Percentiles rank a stretch among this genome's conserved stretches.
Evolutionary conservation across 1,284 basidiomycete genomes (phyloP).

Genomic region (Malassezia nana): DNA sequence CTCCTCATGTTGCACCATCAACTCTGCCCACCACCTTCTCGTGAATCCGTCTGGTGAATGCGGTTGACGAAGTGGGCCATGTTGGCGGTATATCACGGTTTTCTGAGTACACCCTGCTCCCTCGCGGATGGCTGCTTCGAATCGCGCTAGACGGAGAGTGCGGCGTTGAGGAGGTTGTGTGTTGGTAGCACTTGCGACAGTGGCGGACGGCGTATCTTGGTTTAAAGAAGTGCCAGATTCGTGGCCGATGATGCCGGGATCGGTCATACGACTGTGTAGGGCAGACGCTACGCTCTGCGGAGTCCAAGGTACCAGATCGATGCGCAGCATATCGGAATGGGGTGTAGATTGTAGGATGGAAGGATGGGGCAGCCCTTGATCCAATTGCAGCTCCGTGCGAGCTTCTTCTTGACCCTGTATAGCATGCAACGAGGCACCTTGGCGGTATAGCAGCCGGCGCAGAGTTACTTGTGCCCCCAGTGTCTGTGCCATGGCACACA

Average conservation of each 20-base stretch:
- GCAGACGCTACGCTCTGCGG: neutral
- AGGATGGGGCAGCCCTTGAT: neutral
- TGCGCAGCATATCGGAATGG: neutral
- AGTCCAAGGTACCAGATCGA: neutral
- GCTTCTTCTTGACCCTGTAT: neutral
- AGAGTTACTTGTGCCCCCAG: conserved; percentile 21
- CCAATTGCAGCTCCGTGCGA: neutral
- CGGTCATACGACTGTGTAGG: neutral
- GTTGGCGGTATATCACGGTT: neutral
- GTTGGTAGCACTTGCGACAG: neutral
- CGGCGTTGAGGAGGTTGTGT: neutral
- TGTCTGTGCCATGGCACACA: conserved; percentile 33
- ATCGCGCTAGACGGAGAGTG: conserved; percentile 4
- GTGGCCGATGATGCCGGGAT: neutral
- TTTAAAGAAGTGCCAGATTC: neutral
- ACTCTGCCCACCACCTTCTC: neutral
- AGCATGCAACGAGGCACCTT: neutral
- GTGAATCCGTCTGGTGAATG: neutral
- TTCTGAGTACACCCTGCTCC: neutral
- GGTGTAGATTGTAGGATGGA: neutral
- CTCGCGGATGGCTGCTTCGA: conserved; percentile 8
- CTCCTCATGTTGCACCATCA: neutral
- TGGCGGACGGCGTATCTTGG: neutral
- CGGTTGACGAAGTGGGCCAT: neutral
- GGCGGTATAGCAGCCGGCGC: neutral